Evolutionary conservation across 2,329 filamentous ascomycete species (phyloP), one percentile per base, ranked within the genome.

Genomic region (Colletotrichum magnum): DNA sequence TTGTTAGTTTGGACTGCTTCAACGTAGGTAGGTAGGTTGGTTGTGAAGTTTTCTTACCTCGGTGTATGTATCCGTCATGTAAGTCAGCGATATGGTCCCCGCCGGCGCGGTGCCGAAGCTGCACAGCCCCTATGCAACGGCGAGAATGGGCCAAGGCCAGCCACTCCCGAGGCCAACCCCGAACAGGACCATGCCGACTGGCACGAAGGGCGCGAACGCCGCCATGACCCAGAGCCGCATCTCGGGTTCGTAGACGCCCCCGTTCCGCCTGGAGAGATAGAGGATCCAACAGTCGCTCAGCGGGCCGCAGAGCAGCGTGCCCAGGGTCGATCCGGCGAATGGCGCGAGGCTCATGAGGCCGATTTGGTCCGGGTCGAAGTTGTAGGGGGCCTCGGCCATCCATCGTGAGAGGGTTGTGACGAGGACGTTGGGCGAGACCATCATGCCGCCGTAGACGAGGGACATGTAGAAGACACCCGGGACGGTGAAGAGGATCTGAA

Each of bases 181-280:
- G 24, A 57, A 57, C 1, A 57, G 15, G 36, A 57, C 58, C 3
- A 74, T 63, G 1, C 74, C 76, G 56, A 79, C 74, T 0, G 78
- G 75, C 70, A 80, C 53, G 72, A 79, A 62, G 61, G 75, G 58
- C 53, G 79, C 68, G 51, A 80, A 73, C 47, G 75, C 73, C 56
- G 81, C 72, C 62, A 78, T 75, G 36, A 81, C 66, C 78, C 79
- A 82, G 6, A 85, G 77, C 5, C 83, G 77, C 75, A 81, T 82
- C 66, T 85, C 82, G 0, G 83, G 83, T 54, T 85, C 83, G 60
- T 79, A 82, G 5, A 83, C 76, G 1, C 82, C 82, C 1, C 73
- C 72, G 54, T 82, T 82, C 9, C 79, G 72, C 28, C 74, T 75
- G 0, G 82, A 75, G 2, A 82, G 69, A 1, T 54, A 76, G 1